Conservation (phyloP, 1,284 basidiomycete species). For the Cerioporus squamosus region DNA sequence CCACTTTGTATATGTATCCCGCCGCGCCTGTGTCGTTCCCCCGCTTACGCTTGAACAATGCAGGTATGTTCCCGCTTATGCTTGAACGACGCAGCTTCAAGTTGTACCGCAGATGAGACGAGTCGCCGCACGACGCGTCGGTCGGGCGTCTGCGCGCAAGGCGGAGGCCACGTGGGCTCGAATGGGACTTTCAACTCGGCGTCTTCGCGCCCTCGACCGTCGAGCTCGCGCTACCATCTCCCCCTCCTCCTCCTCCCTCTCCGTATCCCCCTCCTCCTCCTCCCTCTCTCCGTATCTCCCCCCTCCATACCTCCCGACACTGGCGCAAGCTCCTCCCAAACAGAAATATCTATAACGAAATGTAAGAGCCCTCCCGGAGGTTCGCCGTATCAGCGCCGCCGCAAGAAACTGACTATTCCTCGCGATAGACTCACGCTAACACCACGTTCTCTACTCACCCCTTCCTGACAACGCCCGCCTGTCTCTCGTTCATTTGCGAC, state of each 20-base stretch:
- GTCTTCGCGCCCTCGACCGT: background rate
- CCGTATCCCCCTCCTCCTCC: conserved; percentile 1
- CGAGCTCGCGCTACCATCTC: background rate
- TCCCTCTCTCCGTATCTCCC: background rate
- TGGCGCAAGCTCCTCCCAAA: background rate
- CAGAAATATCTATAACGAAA: background rate
- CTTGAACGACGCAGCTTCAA: no score
- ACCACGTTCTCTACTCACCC: conserved; percentile 38
- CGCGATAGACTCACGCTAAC: conserved; percentile 18
- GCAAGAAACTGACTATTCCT: conserved; percentile 12
- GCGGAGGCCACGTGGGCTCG: background rate
- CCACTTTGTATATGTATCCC: no score
- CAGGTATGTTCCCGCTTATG: no score
- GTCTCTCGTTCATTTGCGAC: conserved; percentile 12
- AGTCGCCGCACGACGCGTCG: no score
- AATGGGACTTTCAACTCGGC: background rate
- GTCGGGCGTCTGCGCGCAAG: no score
- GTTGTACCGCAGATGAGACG: no score
- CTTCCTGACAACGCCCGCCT: conserved; percentile 17
- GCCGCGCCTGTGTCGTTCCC: no score
- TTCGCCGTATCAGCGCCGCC: conserved; percentile 10
- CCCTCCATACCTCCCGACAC: conserved; percentile 8
- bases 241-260: conserved; percentile 1
- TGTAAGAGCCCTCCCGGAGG: conserved; percentile 2
- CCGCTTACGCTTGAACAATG: no score